phyloP scores from a whole-genome alignment of 306 rosid species.

The Prunus campanulata region DNA sequence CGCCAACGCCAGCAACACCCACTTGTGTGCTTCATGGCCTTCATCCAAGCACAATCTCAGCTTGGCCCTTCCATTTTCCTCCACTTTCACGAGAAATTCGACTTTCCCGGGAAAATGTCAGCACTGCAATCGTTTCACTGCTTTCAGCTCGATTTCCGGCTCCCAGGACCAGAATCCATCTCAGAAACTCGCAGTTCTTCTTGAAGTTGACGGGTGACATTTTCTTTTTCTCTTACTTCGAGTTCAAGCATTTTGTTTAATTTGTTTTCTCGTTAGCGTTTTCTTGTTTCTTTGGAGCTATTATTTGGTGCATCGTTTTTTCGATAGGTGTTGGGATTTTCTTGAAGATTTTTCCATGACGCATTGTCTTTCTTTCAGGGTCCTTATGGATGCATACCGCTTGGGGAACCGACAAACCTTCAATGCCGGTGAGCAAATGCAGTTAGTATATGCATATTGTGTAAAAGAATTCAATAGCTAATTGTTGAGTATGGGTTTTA shows the following conservation, averaged over 20 bases:
- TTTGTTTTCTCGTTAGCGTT: neutral
- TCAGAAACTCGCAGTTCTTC: constrained; percentile 69
- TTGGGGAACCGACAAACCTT: constrained; percentile 71
- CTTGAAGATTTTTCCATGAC: neutral
- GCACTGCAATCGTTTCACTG: constrained; percentile 30
- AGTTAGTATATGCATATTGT: neutral
- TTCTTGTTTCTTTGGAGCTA: neutral
- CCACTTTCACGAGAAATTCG: constrained; percentile 19
- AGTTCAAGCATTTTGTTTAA: neutral
- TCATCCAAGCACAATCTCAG: constrained; percentile 16
- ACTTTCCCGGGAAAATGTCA: constrained; percentile 37
- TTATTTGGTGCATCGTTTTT: neutral
- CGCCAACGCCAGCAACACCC: neutral
- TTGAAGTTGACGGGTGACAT: constrained; percentile 82
- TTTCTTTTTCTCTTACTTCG: neutral
- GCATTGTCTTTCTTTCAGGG: constrained; percentile 45
- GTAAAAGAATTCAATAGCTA: neutral
- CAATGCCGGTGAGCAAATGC: constrained; percentile 62
- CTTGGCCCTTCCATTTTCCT: constrained; percentile 27
- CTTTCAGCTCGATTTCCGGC: constrained; percentile 41
- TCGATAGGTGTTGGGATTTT: neutral
- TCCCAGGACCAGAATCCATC: constrained; percentile 28
- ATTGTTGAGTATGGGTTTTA: neutral
- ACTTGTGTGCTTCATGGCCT: constrained; percentile 1
- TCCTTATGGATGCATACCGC: constrained; percentile 80